These are phyloP conservation scores for cucumber (Cucumis sativus) DNA, from an alignment of 306 rosid genomes.

Conservation along the genomic window Cucumber_9930_V3 NC_026657.2:12071501-12072000, in stretches of 20 bases:
- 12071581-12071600: slow-evolving; percentile 82
- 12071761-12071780: slow-evolving; percentile 50
- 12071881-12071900: slow-evolving; percentile 33
- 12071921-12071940: slow-evolving; percentile 64
- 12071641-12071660: slow-evolving; percentile 96
- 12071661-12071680: slow-evolving; percentile 72
- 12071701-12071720: slow-evolving; percentile 68
- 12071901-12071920: slow-evolving; percentile 52
- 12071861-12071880: neutral
- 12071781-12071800: slow-evolving; percentile 81
- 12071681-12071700: slow-evolving; percentile 79
- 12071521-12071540: slow-evolving; percentile 11
- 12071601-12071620: slow-evolving; percentile 74
- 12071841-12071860: neutral
- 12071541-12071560: slow-evolving; percentile 84
- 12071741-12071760: slow-evolving; percentile 61
- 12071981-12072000: slow-evolving; percentile 56
- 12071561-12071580: slow-evolving; percentile 84
- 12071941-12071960: slow-evolving; percentile 91
- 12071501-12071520: neutral
- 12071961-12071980: slow-evolving; percentile 86
- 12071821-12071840: neutral
- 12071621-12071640: slow-evolving; percentile 92
- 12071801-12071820: slow-evolving; percentile 52
- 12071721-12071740: slow-evolving; percentile 44